These are phyloP conservation scores for Lumnitzera racemosa DNA, from an alignment of 345 rosid genomes.

Conservation along the genomic window DNA sequence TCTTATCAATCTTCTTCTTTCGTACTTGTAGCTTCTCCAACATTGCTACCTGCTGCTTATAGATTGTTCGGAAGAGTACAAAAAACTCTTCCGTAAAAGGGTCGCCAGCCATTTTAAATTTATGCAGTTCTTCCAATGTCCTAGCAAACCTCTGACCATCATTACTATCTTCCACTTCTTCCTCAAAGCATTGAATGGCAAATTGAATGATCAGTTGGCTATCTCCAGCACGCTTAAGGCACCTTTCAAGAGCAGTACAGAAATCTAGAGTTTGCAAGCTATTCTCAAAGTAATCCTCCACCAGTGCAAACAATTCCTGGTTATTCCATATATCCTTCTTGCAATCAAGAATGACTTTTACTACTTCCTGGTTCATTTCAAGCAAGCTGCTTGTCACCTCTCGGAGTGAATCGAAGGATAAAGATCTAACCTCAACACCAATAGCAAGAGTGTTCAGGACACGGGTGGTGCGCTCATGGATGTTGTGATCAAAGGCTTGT, in stretches of 20 bases:
- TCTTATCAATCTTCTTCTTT: conserved; percentile 64
- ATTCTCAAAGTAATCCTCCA: conserved; percentile 59
- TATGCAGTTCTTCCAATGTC: conserved; percentile 59
- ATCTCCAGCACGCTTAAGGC: conserved; percentile 57
- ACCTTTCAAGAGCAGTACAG: conserved; percentile 60
- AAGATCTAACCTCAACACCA: conserved; percentile 43
- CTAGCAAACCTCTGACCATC: conserved; percentile 38
- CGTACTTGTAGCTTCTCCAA: conserved; percentile 33
- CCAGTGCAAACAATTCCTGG: conserved; percentile 49
- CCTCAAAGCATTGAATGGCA: conserved; percentile 55
- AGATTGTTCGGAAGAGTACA: conserved; percentile 34
- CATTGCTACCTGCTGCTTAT: conserved; percentile 47
- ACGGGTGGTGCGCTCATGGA: conserved; percentile 55
- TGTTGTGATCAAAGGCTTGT: conserved; percentile 49
- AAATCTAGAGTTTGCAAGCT: conserved; percentile 63
- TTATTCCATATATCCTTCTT: conserved; percentile 74
- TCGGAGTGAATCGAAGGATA: conserved; percentile 70
- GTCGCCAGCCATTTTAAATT: conserved; percentile 55
- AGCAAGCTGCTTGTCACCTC: conserved; percentile 64
- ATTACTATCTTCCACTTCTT: conserved; percentile 27
- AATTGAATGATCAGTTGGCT: conserved; percentile 61
- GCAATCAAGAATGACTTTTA: conserved; percentile 53
- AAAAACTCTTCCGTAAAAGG: conserved; percentile 73
- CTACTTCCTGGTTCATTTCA: conserved; percentile 83
- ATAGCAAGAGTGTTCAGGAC: conserved; percentile 49